Evolutionary conservation across 106 monocot genomes (phyloP).

Genomic region (Iris macrosiphon): DNA sequence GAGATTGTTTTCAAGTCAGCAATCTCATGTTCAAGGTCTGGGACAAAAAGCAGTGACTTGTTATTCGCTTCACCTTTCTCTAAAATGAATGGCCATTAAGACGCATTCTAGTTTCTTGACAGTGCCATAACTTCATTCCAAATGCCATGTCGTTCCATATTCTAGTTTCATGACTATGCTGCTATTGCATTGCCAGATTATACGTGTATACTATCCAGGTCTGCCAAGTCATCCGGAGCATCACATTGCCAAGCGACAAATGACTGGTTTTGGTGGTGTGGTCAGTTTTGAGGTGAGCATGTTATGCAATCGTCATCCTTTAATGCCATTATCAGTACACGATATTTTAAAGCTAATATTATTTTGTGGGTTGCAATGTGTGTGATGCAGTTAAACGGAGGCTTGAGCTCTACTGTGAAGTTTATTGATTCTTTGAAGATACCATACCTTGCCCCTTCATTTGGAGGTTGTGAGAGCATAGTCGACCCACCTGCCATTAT

Average conservation of each 20-base stretch:
- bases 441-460: slow-evolving; percentile 75
- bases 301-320: neutral
- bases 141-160: too few relatives aligned
- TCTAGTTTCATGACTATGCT: too few relatives aligned
- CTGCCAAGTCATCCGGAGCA: slow-evolving; percentile 77
- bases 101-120: too few relatives aligned
- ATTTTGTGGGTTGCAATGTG: neutral
- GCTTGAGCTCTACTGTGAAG: slow-evolving; percentile 36
- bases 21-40: too few relatives aligned
- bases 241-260: slow-evolving; percentile 67
- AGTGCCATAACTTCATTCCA: too few relatives aligned
- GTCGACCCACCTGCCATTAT: slow-evolving; percentile 77
- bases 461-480: slow-evolving; percentile 81
- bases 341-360: neutral
- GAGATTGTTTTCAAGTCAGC: too few relatives aligned
- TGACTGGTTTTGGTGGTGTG: slow-evolving; percentile 81
- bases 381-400: slow-evolving; percentile 47
- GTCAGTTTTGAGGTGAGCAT: slow-evolving; percentile 72
- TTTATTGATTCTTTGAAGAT: slow-evolving; percentile 76
- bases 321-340: neutral
- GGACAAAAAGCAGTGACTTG: too few relatives aligned
- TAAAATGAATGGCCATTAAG: too few relatives aligned
- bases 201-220: slow-evolving; percentile 75
- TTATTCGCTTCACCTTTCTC: too few relatives aligned
- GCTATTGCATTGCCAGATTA: slow-evolving; percentile 53